These are phyloP conservation scores for Kodamaea plutei DNA, from an alignment of 1,139 yeast genomes.

Conservation along the genomic window DNA sequence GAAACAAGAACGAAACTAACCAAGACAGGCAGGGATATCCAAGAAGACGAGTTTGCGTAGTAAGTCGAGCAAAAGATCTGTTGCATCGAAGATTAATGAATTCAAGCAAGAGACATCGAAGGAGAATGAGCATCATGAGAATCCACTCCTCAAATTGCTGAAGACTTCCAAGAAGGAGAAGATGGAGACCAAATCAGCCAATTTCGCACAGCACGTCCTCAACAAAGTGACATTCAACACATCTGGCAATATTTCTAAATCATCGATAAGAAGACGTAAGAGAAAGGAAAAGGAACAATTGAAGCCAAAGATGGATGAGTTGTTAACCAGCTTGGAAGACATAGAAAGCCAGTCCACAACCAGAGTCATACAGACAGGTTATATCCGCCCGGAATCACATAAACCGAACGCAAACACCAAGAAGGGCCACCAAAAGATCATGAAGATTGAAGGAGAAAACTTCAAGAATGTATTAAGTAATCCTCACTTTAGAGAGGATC, in stretches of 20 bases:
- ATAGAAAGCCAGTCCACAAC: slow-evolving; percentile 13
- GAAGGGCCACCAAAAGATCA: slow-evolving; percentile 53
- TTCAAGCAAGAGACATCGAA: slow-evolving; percentile 18
- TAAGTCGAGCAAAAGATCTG: slow-evolving; percentile 25
- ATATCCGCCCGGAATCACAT: slow-evolving; percentile 22
- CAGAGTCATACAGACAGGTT: slow-evolving; percentile 11
- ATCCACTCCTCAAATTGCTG: slow-evolving; percentile 53
- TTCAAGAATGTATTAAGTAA: slow-evolving; percentile 54
- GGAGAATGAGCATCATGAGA: slow-evolving; percentile 32
- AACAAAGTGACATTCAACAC: slow-evolving; percentile 30
- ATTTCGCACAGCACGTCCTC: slow-evolving; percentile 25
- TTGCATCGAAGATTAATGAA: slow-evolving; percentile 25
- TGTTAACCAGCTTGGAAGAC: slow-evolving; percentile 49
- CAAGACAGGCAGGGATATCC: slow-evolving; percentile 34
- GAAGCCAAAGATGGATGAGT: slow-evolving; percentile 62
- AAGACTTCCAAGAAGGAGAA: slow-evolving; percentile 55
- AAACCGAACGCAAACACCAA: slow-evolving; percentile 57
- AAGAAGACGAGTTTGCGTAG: slow-evolving; percentile 37
- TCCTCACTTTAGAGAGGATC: slow-evolving; percentile 47
- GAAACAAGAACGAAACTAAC: too few species aligned
- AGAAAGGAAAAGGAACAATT: slow-evolving; percentile 60
- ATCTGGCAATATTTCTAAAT: slow-evolving; percentile 52
- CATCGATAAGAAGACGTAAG: slow-evolving; percentile 61
- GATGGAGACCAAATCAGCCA: slow-evolving; percentile 32
- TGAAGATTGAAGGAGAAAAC: slow-evolving; percentile 50